Percentiles rank a stretch among this genome's conserved stretches.
Conservation (phyloP, 768 basidiomycete species). For the Xerocomellus intermedius region DNA sequence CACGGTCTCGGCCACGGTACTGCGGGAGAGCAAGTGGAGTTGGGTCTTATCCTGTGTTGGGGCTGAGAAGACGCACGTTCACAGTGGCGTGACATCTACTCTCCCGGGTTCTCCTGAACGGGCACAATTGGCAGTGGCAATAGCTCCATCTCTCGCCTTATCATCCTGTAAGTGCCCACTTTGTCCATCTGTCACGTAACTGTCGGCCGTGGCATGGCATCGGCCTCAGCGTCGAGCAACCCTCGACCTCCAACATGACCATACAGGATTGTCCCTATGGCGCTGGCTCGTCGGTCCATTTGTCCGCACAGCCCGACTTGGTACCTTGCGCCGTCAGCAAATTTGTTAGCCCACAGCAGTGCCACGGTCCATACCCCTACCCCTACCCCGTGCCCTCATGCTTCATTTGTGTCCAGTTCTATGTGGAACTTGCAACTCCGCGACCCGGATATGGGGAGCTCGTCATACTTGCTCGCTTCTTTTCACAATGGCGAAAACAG, state of each 20-base stretch:
- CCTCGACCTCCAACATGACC: not conserved
- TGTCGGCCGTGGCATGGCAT: not conserved
- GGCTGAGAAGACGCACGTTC: slow-evolving; percentile 20
- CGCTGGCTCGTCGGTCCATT: not conserved
- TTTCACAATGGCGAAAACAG: slow-evolving; percentile 24
- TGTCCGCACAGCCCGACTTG: slow-evolving; percentile 4
- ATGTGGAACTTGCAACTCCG: slow-evolving; percentile 26
- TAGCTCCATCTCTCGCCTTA: slow-evolving; percentile 2
- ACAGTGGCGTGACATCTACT: slow-evolving; percentile 24
- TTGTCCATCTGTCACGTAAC: slow-evolving; percentile 14
- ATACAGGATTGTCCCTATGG: slow-evolving; percentile 7
- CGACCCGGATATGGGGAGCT: slow-evolving; percentile 28
- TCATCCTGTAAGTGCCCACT: not conserved
- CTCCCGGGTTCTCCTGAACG: not conserved
- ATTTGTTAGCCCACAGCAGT: not conserved
- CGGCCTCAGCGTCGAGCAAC: not conserved
- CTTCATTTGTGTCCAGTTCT: not conserved
- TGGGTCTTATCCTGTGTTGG: slow-evolving; percentile 14
- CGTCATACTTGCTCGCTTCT: slow-evolving; percentile 25
- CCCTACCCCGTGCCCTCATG: slow-evolving; percentile 5
- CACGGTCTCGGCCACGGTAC: not conserved
- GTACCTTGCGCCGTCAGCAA: slow-evolving; percentile 7
- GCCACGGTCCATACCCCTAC: slow-evolving; percentile 1
- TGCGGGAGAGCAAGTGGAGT: slow-evolving; percentile 16
- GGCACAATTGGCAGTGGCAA: not conserved